Evolutionary conservation across 352 stramenopile genomes (phyloP), one percentile per base, ranked within the genome.

Genomic region (Blastocystis sp.): DNA sequence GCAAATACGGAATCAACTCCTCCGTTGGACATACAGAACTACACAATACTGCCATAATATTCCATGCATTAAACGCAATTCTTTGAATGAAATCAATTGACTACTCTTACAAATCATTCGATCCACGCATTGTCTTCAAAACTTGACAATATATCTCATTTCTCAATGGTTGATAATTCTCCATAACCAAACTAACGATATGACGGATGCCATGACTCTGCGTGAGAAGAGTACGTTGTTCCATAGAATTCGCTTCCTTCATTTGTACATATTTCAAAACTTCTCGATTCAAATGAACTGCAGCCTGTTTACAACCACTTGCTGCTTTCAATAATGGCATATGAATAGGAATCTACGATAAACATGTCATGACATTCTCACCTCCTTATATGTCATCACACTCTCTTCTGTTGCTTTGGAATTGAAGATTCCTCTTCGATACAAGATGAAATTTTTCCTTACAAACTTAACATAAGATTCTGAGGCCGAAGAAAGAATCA

Each of bases 71-170:
- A 9, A n/a, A 43, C 5, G 43, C 19, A 24, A 83, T 66, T 21
- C 54, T 67, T 29, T n/a, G 14, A 19, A 27, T 83, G 1, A 67
- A 24, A 16, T 4, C 12, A 49, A 29, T 12, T 24, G 3, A 43
- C 32, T 21, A 74, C 5, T 37, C 9, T 46, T 5, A 74, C 63
- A 37, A 4, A 14, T 74, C 63, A n/a, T 37, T 37, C 6, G 63
- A 74, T 19, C 63, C 63, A 24, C 32, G n/a, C 32, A 83, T 63
- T 21, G 49, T 63, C n/a, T 83, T 83, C 71, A 83, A 32, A 4
- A 83, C 29, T 27, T 83, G 71, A 43, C 71, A 83, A 46, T 83
- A 83, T 12, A 83, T 49, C 29, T 83, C 71, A 56, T 83, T 83
- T 21, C 71, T 43, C 6, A 83, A 56, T 46, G 27, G 32, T 32